Base-by-base conservation (phyloP, 148 eudicot genomes). In the Heliosperma pusillum region DNA sequence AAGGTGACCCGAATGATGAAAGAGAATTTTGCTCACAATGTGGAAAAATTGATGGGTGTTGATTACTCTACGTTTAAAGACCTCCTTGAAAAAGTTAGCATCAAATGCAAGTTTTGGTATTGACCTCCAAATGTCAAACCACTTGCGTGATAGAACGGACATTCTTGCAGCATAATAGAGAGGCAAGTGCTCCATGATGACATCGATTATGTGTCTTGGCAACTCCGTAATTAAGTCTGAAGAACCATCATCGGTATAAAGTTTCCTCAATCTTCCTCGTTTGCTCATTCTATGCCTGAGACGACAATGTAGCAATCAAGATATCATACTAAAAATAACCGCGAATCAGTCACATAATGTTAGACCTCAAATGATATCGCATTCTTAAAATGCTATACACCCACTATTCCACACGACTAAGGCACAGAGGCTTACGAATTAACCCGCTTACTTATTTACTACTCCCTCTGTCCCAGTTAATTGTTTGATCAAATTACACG, bases 1-100 rank as follows among this genome's bases (percentile, higher is more conserved):
- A n/a, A 72, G n/a, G 27, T 36, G 60, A 21, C 65, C 75, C 10
- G 57, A 8, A 42, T 72, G 75, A 3, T 57, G 75, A 15, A 72
- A 19, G 9, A 72, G 75, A 5, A 33, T 57, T 10, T 36, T 72
- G 59, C 75, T 30, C 10, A 72, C 29, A 10, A 57, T 11, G 42
- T n/a, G 15, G 65, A 1, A 8, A 61, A 61, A 61, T 24, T 61
- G 3, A 61, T 61, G 10, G 27, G 65, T 61, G 29, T 22, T 8
- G 10, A 3, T 22, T 22, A 22, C 2, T 22, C 5, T 24, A 7
- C 21, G 2, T 24, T 61, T 1, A 61, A 22, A 24, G 5, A 61
- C 29, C 10, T 29, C 13, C 12, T 17, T 15, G 30, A 61, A 61
- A 9, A 61, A 61, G 10, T 22, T 2, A 22, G 27, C 65, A 61